A percentile compares a stretch with the other conserved stretches of the same genome.
Evolutionary conservation across 1,284 basidiomycete genomes (phyloP).

Genomic region (Inonotus obliquus): DNA sequence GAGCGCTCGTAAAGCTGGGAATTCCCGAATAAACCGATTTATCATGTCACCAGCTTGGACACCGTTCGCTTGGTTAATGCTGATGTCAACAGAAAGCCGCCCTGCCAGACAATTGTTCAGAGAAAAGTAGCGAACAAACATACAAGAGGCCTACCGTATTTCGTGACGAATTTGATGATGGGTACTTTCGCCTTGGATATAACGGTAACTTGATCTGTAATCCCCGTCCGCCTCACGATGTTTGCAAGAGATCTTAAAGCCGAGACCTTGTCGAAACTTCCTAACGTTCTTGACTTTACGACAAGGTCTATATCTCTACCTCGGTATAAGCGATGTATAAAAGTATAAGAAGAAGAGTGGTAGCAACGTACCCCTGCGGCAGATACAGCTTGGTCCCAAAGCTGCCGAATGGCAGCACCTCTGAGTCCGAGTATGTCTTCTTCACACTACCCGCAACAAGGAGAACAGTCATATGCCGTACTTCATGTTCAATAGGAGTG

Average conservation of each 20-base stretch:
- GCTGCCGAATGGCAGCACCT: conserved; percentile 86
- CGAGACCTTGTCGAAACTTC: conserved; percentile 50
- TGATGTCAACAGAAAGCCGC: conserved; percentile 85
- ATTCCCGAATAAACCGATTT: conserved; percentile 70
- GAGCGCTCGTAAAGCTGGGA: conserved; percentile 76
- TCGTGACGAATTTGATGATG: conserved; percentile 89
- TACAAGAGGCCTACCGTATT: conserved; percentile 35
- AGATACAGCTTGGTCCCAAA: conserved; percentile 95
- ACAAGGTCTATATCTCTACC: conserved; percentile 75
- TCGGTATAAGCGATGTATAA: neutral
- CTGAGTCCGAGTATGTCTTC: conserved; percentile 72
- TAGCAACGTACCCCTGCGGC: conserved; percentile 71
- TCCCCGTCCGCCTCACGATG: conserved; percentile 53
- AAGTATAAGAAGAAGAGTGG: neutral
- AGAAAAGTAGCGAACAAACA: neutral
- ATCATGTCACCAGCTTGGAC: conserved; percentile 79
- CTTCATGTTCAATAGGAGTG: conserved; percentile 78
- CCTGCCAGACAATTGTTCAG: conserved; percentile 35
- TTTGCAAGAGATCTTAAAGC: conserved; percentile 64
- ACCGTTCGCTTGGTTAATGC: conserved; percentile 86
- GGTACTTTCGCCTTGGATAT: conserved; percentile 90
- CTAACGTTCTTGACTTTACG: conserved; percentile 62
- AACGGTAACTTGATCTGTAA: conserved; percentile 72
- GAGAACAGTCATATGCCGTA: conserved; percentile 73
- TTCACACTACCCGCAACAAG: conserved; percentile 69